These are phyloP conservation scores for Penicillium palitans DNA, from an alignment of 2,329 filamentous ascomycete species.

Conservation along the genomic window DNA sequence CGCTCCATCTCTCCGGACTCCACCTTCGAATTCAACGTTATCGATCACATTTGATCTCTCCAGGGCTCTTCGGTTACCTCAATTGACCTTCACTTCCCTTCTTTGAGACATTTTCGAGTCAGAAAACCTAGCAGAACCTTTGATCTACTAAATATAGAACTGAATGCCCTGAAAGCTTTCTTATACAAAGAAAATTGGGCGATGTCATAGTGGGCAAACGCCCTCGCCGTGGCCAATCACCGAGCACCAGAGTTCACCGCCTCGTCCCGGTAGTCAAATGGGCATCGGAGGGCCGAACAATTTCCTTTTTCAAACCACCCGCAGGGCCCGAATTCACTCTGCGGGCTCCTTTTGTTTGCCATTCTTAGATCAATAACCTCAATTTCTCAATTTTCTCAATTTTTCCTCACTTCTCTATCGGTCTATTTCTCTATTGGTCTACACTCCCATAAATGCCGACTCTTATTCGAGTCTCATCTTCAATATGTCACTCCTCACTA, in stretches of 20 bases:
- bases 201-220: conserved; percentile 26
- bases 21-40: conserved; percentile 20
- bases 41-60: conserved; percentile 22
- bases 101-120: too few relatives aligned
- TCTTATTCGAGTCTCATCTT: conserved; percentile 28
- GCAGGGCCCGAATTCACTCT: conserved; percentile 26
- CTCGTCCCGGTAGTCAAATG: conserved; percentile 21
- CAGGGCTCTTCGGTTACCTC: background rate
- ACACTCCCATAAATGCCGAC: conserved; percentile 34
- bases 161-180: background rate
- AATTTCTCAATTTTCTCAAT: background rate
- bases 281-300: conserved; percentile 8
- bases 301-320: conserved; percentile 30
- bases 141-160: background rate
- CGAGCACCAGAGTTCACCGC: conserved; percentile 16
- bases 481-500: conserved; percentile 42
- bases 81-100: background rate
- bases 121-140: background rate
- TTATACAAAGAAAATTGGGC: conserved; percentile 6
- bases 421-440: background rate
- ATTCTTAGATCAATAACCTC: conserved; percentile 17
- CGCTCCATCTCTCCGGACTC: conserved; percentile 24
- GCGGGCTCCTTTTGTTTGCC: conserved; percentile 18
- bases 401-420: conserved; percentile 2
- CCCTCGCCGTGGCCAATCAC: conserved; percentile 26